phyloP scores from a whole-genome alignment of 768 basidiomycete species.

The Sutorius australiensis region DNA sequence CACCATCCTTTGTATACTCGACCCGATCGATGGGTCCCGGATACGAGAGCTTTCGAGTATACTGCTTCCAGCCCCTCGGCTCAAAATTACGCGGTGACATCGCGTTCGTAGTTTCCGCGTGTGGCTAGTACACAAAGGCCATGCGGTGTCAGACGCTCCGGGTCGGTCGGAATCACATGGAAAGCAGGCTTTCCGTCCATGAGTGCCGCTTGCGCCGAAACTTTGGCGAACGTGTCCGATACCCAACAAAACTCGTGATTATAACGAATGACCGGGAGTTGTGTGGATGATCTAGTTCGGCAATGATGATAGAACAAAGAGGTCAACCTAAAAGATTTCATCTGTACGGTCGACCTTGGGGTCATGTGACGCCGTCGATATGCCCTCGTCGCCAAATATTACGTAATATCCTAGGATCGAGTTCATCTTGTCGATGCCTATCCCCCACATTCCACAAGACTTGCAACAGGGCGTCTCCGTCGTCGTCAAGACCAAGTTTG shows the following conservation, averaged over 20 bases:
- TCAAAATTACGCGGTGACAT: neutral
- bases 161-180: constrained; percentile 3
- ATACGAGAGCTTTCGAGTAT: too few relatives aligned
- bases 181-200: constrained; percentile 2
- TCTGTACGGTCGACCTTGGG: neutral
- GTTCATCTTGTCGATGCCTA: neutral
- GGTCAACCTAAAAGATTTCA: neutral
- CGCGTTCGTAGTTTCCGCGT: neutral
- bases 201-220: constrained; percentile 5
- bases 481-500: constrained; percentile 50
- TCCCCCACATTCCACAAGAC: constrained; percentile 12
- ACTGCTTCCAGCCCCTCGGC: neutral
- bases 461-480: neutral
- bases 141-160: neutral
- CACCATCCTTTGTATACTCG: too few relatives aligned
- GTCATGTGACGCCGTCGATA: neutral
- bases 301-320: neutral
- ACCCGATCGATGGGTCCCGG: too few relatives aligned
- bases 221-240: constrained; percentile 4
- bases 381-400: neutral
- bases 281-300: neutral
- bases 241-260: constrained; percentile 5
- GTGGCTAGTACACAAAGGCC: neutral
- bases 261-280: neutral
- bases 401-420: too few relatives aligned